A percentile compares a stretch with the other conserved stretches of the same genome.
These are phyloP conservation scores for Penicillium polonicum DNA, from an alignment of 2,329 filamentous ascomycete genomes.

Conservation along the genomic window DNA sequence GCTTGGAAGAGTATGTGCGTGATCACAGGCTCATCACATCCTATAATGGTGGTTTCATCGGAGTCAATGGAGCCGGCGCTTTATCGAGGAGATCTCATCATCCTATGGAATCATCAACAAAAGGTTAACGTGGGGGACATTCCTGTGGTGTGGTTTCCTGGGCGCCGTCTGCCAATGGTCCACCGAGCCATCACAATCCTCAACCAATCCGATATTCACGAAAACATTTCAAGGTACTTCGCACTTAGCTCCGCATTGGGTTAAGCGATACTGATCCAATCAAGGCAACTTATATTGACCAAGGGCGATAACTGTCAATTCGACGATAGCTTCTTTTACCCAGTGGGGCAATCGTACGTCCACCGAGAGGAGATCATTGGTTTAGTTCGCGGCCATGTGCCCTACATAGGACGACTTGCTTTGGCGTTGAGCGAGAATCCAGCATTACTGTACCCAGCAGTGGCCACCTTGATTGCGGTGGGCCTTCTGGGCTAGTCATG, in stretches of 20 bases:
- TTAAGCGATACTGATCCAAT: neutral
- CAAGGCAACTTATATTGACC: constrained; percentile 24
- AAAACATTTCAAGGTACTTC: neutral
- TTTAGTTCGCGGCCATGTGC: constrained; percentile 23
- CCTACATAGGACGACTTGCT: constrained; percentile 13
- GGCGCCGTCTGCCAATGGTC: constrained; percentile 14
- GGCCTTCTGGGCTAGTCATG: too few species aligned
- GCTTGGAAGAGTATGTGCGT: neutral
- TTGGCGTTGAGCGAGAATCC: neutral
- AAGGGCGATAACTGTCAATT: constrained; percentile 27
- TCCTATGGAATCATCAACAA: constrained; percentile 11
- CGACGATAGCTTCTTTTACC: constrained; percentile 24
- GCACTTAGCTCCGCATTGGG: neutral
- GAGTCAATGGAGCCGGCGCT: constrained; percentile 12
- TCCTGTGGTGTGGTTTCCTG: constrained; percentile 16
- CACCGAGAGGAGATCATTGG: constrained; percentile 23
- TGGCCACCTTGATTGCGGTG: too few species aligned
- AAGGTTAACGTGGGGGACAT: constrained; percentile 11
- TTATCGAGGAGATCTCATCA: constrained; percentile 12
- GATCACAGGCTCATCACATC: constrained; percentile 1
- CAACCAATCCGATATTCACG: neutral
- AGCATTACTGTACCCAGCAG: too few species aligned
- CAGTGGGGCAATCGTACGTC: constrained; percentile 12
- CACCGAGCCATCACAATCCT: constrained; percentile 15
- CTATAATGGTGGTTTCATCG: constrained; percentile 8